Evolutionary conservation across 805 yeast genomes (phyloP).

Genomic region (Wickerhamiella shivajii): DNA sequence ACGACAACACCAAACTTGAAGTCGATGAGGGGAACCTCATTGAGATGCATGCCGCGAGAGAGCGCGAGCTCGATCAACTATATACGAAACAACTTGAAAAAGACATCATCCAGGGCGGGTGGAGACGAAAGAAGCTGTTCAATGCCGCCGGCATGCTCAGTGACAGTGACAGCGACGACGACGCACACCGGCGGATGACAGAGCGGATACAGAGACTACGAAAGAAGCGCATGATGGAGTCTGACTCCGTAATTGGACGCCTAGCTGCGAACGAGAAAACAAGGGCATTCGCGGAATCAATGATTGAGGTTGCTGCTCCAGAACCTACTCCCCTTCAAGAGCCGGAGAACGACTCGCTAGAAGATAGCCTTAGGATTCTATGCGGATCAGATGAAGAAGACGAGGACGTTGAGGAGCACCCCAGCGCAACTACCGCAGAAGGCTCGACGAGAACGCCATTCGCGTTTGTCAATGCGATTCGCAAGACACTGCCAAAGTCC

Average conservation of each 20-base stretch:
- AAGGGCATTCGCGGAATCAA: conserved; percentile 5
- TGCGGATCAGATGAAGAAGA: too few species aligned
- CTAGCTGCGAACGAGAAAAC: not conserved
- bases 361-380: too few species aligned
- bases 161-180: conserved; percentile 2
- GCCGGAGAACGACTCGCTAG: too few species aligned
- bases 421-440: too few species aligned
- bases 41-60: not conserved
- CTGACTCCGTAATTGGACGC: conserved; percentile 1
- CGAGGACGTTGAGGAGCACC: too few species aligned
- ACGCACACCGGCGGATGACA: too few species aligned
- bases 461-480: too few species aligned
- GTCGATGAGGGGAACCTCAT: conserved; percentile 2
- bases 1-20: conserved; percentile 4
- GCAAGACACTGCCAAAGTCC: too few species aligned
- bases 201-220: not conserved
- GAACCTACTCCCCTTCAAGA: too few species aligned
- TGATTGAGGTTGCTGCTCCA: too few species aligned
- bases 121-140: conserved; percentile 5
- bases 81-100: conserved; percentile 1
- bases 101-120: conserved; percentile 3
- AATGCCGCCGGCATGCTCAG: conserved; percentile 5
- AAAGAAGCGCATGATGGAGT: not conserved
- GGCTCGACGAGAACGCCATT: too few species aligned
- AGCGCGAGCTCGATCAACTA: conserved; percentile 6